Evolutionary conservation across 2,329 filamentous ascomycete species (phyloP).

Genomic region (Calonectria pseudoturangicola): DNA sequence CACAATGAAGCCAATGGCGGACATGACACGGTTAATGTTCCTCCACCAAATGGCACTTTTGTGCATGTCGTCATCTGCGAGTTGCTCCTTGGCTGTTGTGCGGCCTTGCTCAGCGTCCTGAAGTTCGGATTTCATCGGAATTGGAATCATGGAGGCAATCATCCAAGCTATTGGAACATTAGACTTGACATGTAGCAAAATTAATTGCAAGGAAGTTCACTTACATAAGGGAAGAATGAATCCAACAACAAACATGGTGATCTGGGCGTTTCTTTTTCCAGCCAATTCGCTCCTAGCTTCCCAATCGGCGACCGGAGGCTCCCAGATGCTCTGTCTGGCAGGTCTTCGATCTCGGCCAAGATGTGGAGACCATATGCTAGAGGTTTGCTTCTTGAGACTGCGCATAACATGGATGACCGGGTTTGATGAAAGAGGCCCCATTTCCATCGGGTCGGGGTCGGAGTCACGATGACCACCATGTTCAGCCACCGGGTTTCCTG

Average conservation of each 20-base stretch:
- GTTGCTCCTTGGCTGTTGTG: slow-evolving; percentile 59
- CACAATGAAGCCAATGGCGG: slow-evolving; percentile 72
- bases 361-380: slow-evolving; percentile 84
- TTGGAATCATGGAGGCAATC: slow-evolving; percentile 82
- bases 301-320: slow-evolving; percentile 82
- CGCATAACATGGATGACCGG: slow-evolving; percentile 54
- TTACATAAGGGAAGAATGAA: slow-evolving; percentile 85
- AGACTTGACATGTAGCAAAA: slow-evolving; percentile 30
- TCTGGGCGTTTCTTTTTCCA: slow-evolving; percentile 82
- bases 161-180: slow-evolving; percentile 79
- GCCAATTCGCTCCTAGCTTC: slow-evolving; percentile 75
- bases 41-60: slow-evolving; percentile 77
- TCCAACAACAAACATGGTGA: slow-evolving; percentile 83
- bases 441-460: slow-evolving; percentile 65
- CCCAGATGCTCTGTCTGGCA: slow-evolving; percentile 79
- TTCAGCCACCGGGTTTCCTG: slow-evolving; percentile 58
- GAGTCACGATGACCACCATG: slow-evolving; percentile 35
- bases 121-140: slow-evolving; percentile 75
- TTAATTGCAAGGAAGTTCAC: slow-evolving; percentile 51
- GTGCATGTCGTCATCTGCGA: slow-evolving; percentile 67
- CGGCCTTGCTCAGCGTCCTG: slow-evolving; percentile 70
- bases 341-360: slow-evolving; percentile 78
- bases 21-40: slow-evolving; percentile 75
- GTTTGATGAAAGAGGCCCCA: slow-evolving; percentile 59
- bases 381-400: slow-evolving; percentile 68